Evolutionary conservation across 768 basidiomycete genomes (phyloP).

Genomic region (Suillus americanus): DNA sequence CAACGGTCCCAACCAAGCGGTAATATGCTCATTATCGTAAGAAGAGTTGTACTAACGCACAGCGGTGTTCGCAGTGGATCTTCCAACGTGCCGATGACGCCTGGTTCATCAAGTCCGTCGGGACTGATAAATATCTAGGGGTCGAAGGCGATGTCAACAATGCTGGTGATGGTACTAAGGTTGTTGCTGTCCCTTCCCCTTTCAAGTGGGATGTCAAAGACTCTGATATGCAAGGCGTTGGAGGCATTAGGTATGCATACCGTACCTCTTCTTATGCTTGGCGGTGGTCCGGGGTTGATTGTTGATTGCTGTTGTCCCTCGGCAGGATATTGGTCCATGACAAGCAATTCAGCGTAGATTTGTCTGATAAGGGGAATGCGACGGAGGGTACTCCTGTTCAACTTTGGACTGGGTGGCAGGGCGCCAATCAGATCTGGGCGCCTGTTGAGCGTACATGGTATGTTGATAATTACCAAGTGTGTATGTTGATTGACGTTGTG

Average conservation of each 20-base stretch:
- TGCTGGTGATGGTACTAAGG: constrained; percentile 37
- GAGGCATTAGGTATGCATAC: constrained; percentile 47
- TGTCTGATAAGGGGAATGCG: constrained; percentile 45
- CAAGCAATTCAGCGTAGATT: constrained; percentile 45
- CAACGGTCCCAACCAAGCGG: constrained; percentile 49
- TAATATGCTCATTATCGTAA: constrained; percentile 19
- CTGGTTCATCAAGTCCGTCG: constrained; percentile 44
- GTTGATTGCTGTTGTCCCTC: neutral
- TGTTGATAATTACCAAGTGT: too few relatives aligned
- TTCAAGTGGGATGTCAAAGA: constrained; percentile 51
- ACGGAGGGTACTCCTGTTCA: constrained; percentile 44
- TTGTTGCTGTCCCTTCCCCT: constrained; percentile 38
- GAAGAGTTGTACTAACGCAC: neutral
- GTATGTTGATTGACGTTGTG: neutral
- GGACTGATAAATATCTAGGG: constrained; percentile 42
- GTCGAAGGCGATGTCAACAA: constrained; percentile 23
- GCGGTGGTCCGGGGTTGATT: too few relatives aligned
- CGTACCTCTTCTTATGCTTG: constrained; percentile 12
- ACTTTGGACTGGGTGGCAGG: constrained; percentile 50
- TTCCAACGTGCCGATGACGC: constrained; percentile 35
- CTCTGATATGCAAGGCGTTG: constrained; percentile 37
- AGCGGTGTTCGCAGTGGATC: constrained; percentile 43
- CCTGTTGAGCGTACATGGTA: constrained; percentile 20
- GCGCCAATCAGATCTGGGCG: constrained; percentile 55
- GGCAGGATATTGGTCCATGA: constrained; percentile 45